Evolutionary conservation across 176 grass and related monocot species (phyloP).

Genomic region (Avena insularis): DNA sequence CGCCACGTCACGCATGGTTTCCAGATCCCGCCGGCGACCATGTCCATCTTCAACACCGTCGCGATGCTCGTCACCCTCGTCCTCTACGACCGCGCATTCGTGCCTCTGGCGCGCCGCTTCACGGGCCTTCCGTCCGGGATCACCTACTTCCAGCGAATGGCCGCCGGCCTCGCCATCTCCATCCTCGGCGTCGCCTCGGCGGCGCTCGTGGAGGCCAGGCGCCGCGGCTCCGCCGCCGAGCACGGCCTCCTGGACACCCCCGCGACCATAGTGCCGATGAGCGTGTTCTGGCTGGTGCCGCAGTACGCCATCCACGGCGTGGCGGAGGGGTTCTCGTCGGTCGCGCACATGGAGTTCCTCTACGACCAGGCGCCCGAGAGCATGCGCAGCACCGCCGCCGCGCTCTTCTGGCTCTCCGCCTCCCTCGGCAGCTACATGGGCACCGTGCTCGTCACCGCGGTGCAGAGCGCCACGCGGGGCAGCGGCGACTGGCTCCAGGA

Average conservation of each 20-base stretch:
- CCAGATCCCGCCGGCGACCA: conserved; percentile 63
- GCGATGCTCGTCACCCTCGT: conserved; percentile 52
- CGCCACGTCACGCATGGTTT: conserved; percentile 49
- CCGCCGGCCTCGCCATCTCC: conserved; percentile 62
- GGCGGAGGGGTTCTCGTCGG: conserved; percentile 62
- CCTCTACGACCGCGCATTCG: conserved; percentile 73
- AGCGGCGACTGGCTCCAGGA: conserved; percentile 83
- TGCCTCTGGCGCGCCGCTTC: conserved; percentile 64
- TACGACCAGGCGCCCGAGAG: conserved; percentile 91
- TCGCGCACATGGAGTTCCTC: conserved; percentile 80
- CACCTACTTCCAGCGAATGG: conserved; percentile 81
- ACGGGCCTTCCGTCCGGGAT: conserved; percentile 63
- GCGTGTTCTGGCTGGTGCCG: conserved; percentile 85
- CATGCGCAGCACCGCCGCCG: conserved; percentile 81
- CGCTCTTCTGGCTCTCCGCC: conserved; percentile 73
- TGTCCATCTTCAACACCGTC: conserved; percentile 58
- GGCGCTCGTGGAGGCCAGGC: conserved; percentile 68
- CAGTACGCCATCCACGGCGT: conserved; percentile 80
- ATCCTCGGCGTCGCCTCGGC: conserved; percentile 57
- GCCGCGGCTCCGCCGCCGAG: conserved; percentile 43
- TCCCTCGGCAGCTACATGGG: conserved; percentile 76
- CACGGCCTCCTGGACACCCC: conserved; percentile 58
- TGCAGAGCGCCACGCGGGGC: conserved; percentile 63
- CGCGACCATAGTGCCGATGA: conserved; percentile 43
- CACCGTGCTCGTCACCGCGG: conserved; percentile 69